Evolutionary conservation across 345 rosid genomes (phyloP), one percentile per base, ranked within the genome.

Genomic region (Laguncularia racemosa): DNA sequence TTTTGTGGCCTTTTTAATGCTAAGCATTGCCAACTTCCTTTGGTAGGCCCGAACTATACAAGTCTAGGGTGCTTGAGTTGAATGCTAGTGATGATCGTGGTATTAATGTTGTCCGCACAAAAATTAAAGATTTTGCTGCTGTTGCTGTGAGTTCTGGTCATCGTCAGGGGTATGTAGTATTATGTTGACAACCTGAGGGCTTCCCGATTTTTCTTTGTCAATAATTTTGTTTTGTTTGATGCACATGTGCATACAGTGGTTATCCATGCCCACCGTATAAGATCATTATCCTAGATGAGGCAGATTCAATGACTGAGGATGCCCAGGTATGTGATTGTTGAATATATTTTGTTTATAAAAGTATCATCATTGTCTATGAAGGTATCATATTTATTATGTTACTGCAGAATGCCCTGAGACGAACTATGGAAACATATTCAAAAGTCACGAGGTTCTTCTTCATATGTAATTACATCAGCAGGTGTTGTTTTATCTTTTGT

Each of bases 11-110:
- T 66, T 33, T 57, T n/a, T 51, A 46, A 54, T 65, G 16, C 26
- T 62, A n/a, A 23, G 5, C 19, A 28, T 8, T 50, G 67, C 46
- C 21, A 50, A 19, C 44, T 44, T 62, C 52, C 14, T 55, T 61
- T 53, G 75, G 49, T 79, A 93, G 99, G 56, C 99, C 96, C 50
- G 96, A 90, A 58, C 80, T 87, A 46, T 87, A 93, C 84, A 93
- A 84, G 75, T 82, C 88, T 46, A 82, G 96, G 79, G 97, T 93
- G 69, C 67, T 93, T 61, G 99, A 93, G 82, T 80, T 93, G 58
- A 93, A 93, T 82, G 97, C 97, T 12, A 93, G 99, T 79, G 99
- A 89, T 74, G 97, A 89, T 61, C 90, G 97, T 76, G 99, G 99
- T 19, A 89, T 89, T 55, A 93, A 87, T 71, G 99, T 93, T 67